These are phyloP conservation scores for Pseudogymnoascus sp. DNA, from an alignment of 2,329 filamentous ascomycete species.

Conservation along the genomic window DNA sequence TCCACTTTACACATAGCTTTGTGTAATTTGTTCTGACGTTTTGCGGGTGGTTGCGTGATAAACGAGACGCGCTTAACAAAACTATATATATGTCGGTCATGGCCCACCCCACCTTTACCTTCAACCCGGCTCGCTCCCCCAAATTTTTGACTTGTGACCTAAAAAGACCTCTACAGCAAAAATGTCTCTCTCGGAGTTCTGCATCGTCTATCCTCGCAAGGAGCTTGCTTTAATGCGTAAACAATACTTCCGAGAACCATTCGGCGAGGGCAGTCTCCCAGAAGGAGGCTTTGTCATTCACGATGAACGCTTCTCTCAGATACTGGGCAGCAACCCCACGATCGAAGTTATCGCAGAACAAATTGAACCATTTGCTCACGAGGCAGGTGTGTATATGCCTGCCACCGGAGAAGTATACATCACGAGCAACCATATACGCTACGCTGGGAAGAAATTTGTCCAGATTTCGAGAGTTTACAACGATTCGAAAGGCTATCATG, in stretches of 20 bases:
- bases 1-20: background rate
- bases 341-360: conserved; percentile 36
- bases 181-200: background rate
- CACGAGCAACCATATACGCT: conserved; percentile 14
- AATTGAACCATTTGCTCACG: conserved; percentile 36
- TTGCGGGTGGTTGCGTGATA: background rate
- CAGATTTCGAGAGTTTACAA: conserved; percentile 18
- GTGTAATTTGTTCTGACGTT: background rate
- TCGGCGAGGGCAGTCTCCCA: background rate
- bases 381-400: conserved; percentile 41
- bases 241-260: background rate
- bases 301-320: conserved; percentile 40
- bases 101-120: background rate
- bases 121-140: background rate
- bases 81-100: background rate
- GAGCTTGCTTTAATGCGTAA: background rate
- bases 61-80: background rate
- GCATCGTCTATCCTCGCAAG: background rate
- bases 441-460: conserved; percentile 11
- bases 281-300: conserved; percentile 29
- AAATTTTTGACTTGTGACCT: background rate
- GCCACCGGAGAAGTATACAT: conserved; percentile 15
- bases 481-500: conserved; percentile 35
- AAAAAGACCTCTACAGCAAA: background rate
- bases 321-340: conserved; percentile 40